phyloP scores from a whole-genome alignment of 257 asterid genomes.

The Galeopsis tetrahit region DNA sequence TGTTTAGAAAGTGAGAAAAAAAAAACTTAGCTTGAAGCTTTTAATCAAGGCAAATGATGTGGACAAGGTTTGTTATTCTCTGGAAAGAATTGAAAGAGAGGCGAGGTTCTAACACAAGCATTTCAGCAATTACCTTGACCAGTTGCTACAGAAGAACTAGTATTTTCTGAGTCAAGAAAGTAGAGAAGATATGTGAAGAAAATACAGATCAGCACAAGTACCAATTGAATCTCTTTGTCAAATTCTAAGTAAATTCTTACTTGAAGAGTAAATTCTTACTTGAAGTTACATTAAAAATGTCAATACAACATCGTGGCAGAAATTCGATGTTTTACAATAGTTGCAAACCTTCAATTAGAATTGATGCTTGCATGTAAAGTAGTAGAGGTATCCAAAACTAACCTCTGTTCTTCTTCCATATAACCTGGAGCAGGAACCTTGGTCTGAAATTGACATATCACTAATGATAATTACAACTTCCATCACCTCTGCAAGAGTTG shows the following conservation, averaged over 20 bases:
- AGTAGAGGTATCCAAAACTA: conserved; percentile 27
- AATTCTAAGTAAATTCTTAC: neutral
- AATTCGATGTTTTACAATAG: neutral
- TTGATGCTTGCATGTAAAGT: neutral
- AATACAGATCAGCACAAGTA: conserved; percentile 1
- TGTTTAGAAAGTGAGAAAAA: neutral
- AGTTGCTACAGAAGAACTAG: conserved; percentile 1
- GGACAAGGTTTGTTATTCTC: neutral
- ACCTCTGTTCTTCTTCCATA: conserved; percentile 79
- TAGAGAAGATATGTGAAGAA: conserved; percentile 1
- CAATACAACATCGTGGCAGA: neutral
- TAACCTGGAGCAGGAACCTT: conserved; percentile 58
- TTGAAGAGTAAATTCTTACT: conserved; percentile 12
- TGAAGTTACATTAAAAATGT: conserved; percentile 22
- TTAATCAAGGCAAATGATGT: neutral
- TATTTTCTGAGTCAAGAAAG: neutral
- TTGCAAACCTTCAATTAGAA: neutral
- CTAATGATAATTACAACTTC: conserved; percentile 77
- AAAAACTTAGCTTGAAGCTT: neutral
- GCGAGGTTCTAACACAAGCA: neutral
- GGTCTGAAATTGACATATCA: conserved; percentile 45
- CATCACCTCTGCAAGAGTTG: conserved; percentile 52
- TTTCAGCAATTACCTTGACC: conserved; percentile 14
- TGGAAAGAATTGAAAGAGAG: neutral
- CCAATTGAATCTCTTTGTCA: conserved; percentile 10